Evolutionary conservation across 1,284 basidiomycete genomes (phyloP), one percentile per base, ranked within the genome.

Genomic region (Cerrena zonata): DNA sequence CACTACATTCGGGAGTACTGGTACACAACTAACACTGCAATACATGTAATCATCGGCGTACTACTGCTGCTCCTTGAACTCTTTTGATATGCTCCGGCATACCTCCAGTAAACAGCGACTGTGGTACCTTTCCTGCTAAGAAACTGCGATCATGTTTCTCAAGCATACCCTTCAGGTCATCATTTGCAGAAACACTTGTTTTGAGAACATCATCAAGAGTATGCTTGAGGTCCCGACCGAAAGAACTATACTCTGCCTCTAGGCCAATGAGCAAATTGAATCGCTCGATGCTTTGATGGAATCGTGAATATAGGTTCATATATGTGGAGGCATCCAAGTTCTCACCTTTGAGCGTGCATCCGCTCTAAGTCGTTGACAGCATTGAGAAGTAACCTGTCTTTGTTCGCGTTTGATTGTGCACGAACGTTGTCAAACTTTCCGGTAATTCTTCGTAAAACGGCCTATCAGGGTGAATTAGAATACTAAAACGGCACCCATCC

Each of bases 201-300:
- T 64, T 59, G 38, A 64, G 56, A 36, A 71, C 53, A 21, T 68
- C 67, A 48, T 76, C 73, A 57, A 68, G 68, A 13, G 56, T 59
- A 30, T 56, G 54, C 22, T 55, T 59, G 24, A 72, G 53, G 36
- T 61, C 53, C 30, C 64, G 62, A n/a, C 68, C 64, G 40, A 65
- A 59, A 27, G 61, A 65, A 30, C 71, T 66, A 51, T 76, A 76
- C 41, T 70, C 65, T 38, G 70, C 67, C 54, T 77, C 72, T 19
- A 77, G 63, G 30, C 61, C 62, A 25, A 77, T 64, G 7, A 78
- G 58, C 34, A 49, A 53, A 53, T 75, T 72, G 58, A 70, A 73
- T 52, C 73, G 69, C 23, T 53, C 59, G 42, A 71, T 65, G 51
- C 78, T 75, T 44, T 13, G 15, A 26, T 36, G 5, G 5, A 34